Conservation (phyloP, 176 grass and related monocot genomes). For the Leersia perrieri region DNA sequence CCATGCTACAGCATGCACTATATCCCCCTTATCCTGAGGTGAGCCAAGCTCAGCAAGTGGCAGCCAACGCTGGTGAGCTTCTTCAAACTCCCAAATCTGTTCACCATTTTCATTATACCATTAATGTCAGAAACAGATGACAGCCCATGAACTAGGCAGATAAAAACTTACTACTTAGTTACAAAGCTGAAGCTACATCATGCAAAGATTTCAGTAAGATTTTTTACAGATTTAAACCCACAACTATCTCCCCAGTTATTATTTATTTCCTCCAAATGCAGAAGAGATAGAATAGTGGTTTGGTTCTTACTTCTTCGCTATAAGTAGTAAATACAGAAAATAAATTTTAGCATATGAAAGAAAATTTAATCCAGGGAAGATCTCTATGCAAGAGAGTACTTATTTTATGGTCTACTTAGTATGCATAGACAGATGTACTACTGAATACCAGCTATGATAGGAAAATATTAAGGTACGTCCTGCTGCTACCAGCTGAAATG, state of each 20-base stretch:
- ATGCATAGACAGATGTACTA: background rate
- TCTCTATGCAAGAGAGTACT: background rate
- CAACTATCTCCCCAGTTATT: background rate
- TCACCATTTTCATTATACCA: constrained; percentile 32
- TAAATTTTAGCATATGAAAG: background rate
- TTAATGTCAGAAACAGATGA: constrained; percentile 1
- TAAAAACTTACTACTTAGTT: background rate
- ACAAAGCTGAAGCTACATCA: constrained; percentile 13
- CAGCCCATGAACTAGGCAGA: constrained; percentile 1
- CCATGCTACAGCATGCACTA: constrained; percentile 81
- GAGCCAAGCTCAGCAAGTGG: constrained; percentile 73
- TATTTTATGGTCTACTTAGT: constrained; percentile 10
- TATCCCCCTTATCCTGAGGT: constrained; percentile 60
- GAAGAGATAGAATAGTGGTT: constrained; percentile 6
- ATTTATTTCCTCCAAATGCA: constrained; percentile 13
- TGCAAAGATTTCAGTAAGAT: background rate
- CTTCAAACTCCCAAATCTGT: constrained; percentile 93
- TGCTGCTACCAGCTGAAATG: background rate
- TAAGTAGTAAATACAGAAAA: background rate
- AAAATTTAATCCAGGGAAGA: background rate
- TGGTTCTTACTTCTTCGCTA: background rate
- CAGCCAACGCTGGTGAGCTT: constrained; percentile 88
- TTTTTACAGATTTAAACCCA: background rate
- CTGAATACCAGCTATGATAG: background rate
- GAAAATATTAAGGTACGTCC: background rate